A percentile compares a stretch with the other conserved stretches of the same genome.
These are phyloP conservation scores for Annulohypoxylon nitens DNA, from an alignment of 495 filamentous ascomycete genomes.

Conservation along the genomic window DNA sequence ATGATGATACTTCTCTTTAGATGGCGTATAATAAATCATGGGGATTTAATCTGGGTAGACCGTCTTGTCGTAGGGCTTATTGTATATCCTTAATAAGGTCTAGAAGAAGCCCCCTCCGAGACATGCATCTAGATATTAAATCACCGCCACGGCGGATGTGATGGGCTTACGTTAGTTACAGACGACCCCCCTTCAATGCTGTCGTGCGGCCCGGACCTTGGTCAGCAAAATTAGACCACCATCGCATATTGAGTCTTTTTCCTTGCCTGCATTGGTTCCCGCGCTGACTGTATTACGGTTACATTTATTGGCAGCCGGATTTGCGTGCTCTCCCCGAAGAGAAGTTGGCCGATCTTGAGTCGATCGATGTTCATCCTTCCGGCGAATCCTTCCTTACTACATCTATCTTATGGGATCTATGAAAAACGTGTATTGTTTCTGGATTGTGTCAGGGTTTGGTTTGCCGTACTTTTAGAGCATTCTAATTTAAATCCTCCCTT, in stretches of 20 bases:
- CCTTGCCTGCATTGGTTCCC: slow-evolving; percentile 2
- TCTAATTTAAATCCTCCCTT: slow-evolving; percentile 7
- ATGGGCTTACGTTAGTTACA: slow-evolving; percentile 6
- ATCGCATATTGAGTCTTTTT: slow-evolving; percentile 13
- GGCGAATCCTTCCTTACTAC: slow-evolving; percentile 45
- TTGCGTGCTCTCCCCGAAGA: background rate
- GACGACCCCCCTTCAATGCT: slow-evolving; percentile 9
- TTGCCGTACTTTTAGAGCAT: background rate
- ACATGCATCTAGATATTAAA: background rate
- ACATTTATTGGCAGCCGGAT: slow-evolving; percentile 15
- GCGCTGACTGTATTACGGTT: slow-evolving; percentile 19
- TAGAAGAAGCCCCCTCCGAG: background rate
- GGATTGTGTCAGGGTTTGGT: slow-evolving; percentile 19
- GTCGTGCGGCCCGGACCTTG: slow-evolving; percentile 19
- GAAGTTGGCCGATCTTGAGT: slow-evolving; percentile 28
- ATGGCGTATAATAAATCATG: background rate
- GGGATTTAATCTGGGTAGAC: background rate
- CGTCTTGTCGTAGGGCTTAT: background rate
- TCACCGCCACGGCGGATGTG: background rate
- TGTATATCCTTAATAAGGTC: background rate
- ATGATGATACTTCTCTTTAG: background rate
- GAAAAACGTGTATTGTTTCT: slow-evolving; percentile 24
- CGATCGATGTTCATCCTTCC: slow-evolving; percentile 42
- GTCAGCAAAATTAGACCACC: slow-evolving; percentile 13
- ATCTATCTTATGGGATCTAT: slow-evolving; percentile 11